Evolutionary conservation across 768 basidiomycete species (phyloP), one percentile per base, ranked within the genome.

Genomic region (Neoboletus magnificus): DNA sequence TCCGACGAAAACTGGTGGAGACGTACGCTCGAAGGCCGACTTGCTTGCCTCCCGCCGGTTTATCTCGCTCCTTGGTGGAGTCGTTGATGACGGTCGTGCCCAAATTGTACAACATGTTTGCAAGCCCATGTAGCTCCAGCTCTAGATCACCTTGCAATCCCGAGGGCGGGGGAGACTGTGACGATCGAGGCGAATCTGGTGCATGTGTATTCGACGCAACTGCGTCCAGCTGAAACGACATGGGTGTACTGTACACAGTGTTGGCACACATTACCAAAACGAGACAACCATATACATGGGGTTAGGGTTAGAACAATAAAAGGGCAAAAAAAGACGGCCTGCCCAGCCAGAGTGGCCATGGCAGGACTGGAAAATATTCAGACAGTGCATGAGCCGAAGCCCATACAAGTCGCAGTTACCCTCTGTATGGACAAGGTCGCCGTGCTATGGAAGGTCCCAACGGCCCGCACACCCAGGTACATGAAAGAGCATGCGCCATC

Each of bases 81-180:
- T 92, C 90, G 45, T 86, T 88, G 64, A 91, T 85, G 22, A 91
- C 89, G 0, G 90, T 91, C 5, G 89, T 89, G 23, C 89, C 89
- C 8, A 92, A 75, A 61, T 91, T 90, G 65, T 91, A 91, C 25
- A 92, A 71, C 2, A 85, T 84, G 51, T 87, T 87, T 15, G 87
- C 88, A 16, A 92, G 83, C 0, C 86, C 89, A 25, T 90, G 73
- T 2, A 92, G 68, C 68, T 92, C 89, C 20, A 86, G 72, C 65
- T 91, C 89, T 18, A 91, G 68, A 62, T 91, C 88, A 9, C 89
- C 89, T 61, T 90, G 87, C 1, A 73, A 32, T 1, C 89, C 88
- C 2, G 76, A 63, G 8, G 89, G 89, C 0, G 85, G 77, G 30
- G 88, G 86, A 18, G 88, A 89, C 67, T 89, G 83, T 0, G 87